These are phyloP conservation scores for Penicillium sp. DNA, from an alignment of 2,329 filamentous ascomycete species.

Conservation along the genomic window DNA sequence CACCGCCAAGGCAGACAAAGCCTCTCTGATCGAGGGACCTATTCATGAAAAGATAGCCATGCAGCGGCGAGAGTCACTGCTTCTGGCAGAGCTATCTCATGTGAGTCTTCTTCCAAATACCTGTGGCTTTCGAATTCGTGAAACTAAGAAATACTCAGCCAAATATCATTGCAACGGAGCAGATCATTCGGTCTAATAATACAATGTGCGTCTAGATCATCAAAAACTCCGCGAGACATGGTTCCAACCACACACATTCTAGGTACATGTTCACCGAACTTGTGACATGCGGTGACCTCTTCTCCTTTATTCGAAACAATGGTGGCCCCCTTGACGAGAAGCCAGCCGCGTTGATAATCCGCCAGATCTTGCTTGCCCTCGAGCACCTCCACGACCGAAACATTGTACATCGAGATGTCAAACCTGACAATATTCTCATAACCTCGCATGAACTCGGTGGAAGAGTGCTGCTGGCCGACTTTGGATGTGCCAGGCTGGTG, in stretches of 20 bases:
- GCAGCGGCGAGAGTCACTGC: constrained; percentile 43
- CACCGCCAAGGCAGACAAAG: background rate
- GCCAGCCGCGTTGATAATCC: constrained; percentile 56
- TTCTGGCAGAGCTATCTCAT: constrained; percentile 57
- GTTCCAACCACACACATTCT: background rate
- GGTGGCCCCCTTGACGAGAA: constrained; percentile 50
- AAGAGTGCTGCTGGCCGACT: constrained; percentile 62
- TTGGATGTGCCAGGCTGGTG: constrained; percentile 55
- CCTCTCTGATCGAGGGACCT: background rate
- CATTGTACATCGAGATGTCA: constrained; percentile 64
- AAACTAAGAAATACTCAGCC: constrained; percentile 42
- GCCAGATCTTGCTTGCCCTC: constrained; percentile 60
- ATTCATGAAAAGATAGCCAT: background rate
- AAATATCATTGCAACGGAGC: constrained; percentile 61
- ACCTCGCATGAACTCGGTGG: constrained; percentile 53
- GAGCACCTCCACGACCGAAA: constrained; percentile 57
- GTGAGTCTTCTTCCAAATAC: constrained; percentile 28
- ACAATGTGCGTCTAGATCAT: constrained; percentile 46
- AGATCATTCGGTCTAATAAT: constrained; percentile 55
- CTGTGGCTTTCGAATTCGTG: background rate
- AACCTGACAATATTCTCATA: constrained; percentile 65
- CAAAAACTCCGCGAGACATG: too few species aligned
- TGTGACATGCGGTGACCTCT: constrained; percentile 61
- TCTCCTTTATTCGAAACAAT: constrained; percentile 59
- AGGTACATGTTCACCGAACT: constrained; percentile 65